Base-by-base conservation (phyloP, 805 yeast species). In the Priceomyces carsonii region DNA sequence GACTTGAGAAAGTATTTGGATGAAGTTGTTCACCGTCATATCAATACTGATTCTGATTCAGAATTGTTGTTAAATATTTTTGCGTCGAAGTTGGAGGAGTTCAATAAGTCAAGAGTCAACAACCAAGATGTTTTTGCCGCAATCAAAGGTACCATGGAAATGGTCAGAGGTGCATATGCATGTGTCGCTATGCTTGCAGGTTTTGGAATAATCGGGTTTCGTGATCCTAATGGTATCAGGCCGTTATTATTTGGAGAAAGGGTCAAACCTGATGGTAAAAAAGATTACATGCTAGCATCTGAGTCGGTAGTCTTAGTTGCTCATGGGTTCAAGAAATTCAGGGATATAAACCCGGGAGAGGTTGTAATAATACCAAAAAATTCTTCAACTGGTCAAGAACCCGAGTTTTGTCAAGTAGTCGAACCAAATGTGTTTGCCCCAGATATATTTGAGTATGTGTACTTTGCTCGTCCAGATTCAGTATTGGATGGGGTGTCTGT, bases 401-500 rank as follows among this genome's bases (percentile, higher is more conserved):
- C 96, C 7, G 89, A 87, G 59, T 82, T 85, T 61, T 79, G 78
- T 48, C 98, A 93, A 66, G 89, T 91, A 29, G 93, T 82, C 6
- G 83, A 85, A 43, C 75, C 82, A 44, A 71, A 73, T 56, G 65
- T 82, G 2, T 90, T 89, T 63, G 82, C 96, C 10, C 99, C 99
- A 6, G 98, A 95, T 66, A 80, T 93, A 44, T 93, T 93, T 53
- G 99, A 93, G 65, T 93, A 90, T 59, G 99, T 93, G 29, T 93
- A 93, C 66, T 93, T 93, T 70, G 98, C 99, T 12, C 80, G 99
- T 58, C 97, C 98, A 0, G 99, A 93, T 59, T 83, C 95, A 26
- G 95, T 93, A 18, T 64, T 90, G 43, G 99, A 93, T 61, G 99
- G 98, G n/a, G 85, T 93, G 29, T 85, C 95, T 12, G 98, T 93